These are phyloP conservation scores for Tilletiaria anomala DNA, from an alignment of 1,284 basidiomycete genomes.

Conservation along the genomic window DNA sequence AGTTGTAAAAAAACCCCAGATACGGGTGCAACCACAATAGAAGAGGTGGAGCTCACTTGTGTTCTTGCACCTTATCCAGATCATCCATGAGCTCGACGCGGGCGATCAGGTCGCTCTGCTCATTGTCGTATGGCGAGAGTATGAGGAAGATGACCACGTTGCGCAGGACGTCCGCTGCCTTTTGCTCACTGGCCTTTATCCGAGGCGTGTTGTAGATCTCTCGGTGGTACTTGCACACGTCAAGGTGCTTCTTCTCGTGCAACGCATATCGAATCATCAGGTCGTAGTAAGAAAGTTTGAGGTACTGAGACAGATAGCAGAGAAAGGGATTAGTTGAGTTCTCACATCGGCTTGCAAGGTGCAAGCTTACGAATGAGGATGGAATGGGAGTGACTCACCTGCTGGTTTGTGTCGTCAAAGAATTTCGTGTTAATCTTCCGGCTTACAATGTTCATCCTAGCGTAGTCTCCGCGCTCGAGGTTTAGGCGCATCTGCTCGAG, in stretches of 20 bases:
- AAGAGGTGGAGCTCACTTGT: conserved; percentile 53
- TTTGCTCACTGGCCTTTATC: conserved; percentile 53
- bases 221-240: conserved; percentile 86
- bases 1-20: neutral
- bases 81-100: conserved; percentile 57
- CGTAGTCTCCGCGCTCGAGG: conserved; percentile 63
- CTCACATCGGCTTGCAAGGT: neutral
- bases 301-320: conserved; percentile 52
- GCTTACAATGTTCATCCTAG: conserved; percentile 74
- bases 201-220: conserved; percentile 91
- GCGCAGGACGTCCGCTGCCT: conserved; percentile 27
- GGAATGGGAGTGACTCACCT: conserved; percentile 47
- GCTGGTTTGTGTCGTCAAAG: conserved; percentile 71
- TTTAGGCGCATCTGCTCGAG: conserved; percentile 94
- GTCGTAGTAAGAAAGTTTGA: conserved; percentile 90
- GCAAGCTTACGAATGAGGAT: neutral
- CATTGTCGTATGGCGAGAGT: conserved; percentile 83
- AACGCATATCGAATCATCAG: conserved; percentile 89
- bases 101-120: conserved; percentile 91
- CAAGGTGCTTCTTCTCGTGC: conserved; percentile 69
- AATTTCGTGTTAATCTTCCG: conserved; percentile 90
- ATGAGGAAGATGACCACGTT: conserved; percentile 91
- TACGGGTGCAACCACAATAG: neutral
- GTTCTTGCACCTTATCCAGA: conserved; percentile 63
- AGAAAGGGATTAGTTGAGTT: neutral